phyloP scores from a whole-genome alignment of 257 asterid species.

The Solanum ahanhuiri region DNA sequence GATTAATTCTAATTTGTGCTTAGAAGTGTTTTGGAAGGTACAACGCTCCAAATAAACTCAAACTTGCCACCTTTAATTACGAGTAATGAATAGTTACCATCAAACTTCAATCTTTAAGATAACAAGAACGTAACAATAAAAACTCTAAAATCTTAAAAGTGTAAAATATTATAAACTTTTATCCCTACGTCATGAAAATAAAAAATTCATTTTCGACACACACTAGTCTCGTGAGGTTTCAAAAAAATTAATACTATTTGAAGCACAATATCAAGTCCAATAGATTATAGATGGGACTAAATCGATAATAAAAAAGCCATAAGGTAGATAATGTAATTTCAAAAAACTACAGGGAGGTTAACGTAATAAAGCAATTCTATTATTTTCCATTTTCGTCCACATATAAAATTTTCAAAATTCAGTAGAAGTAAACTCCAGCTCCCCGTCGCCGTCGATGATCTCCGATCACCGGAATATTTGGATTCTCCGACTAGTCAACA shows the following conservation, averaged over 20 bases:
- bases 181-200: rapidly evolving
- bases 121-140: not conserved
- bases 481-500: not conserved
- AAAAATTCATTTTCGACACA: not conserved
- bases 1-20: not conserved
- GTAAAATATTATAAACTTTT: not conserved
- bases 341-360: not conserved
- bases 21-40: not conserved
- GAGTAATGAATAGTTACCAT: not conserved
- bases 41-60: not conserved
- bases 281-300: not conserved
- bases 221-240: too few relatives aligned
- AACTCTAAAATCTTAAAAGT: not conserved
- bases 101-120: not conserved
- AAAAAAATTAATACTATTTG: not conserved
- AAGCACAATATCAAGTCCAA: not conserved
- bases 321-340: not conserved
- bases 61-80: rapidly evolving
- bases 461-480: not conserved
- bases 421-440: not conserved
- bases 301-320: not conserved
- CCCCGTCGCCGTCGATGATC: not conserved
- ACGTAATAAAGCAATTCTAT: too few relatives aligned
- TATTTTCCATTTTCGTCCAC: not conserved
- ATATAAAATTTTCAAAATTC: not conserved